phyloP scores from a whole-genome alignment of 257 asterid genomes.

The Fraxinus quadrangulata region DNA sequence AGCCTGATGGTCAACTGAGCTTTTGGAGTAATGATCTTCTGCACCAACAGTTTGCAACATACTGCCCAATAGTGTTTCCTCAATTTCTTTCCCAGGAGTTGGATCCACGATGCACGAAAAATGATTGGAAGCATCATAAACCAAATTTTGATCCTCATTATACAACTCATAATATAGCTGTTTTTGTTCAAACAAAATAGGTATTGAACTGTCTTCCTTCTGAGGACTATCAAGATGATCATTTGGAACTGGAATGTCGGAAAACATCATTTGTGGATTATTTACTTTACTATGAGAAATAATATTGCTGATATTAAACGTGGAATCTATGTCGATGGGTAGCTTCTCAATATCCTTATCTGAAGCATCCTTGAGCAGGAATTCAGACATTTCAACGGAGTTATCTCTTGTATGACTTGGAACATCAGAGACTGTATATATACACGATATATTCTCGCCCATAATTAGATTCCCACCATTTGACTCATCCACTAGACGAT shows the following conservation, averaged over 20 bases:
- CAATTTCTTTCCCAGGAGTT: conserved; percentile 8
- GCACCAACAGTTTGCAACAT: conserved; percentile 26
- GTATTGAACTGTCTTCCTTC: conserved; percentile 17
- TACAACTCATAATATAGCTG: conserved; percentile 23
- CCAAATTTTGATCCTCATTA: conserved; percentile 27
- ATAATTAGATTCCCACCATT: conserved; percentile 10
- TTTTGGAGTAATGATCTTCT: conserved; percentile 30
- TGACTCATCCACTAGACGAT: conserved; percentile 33
- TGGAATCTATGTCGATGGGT: conserved; percentile 26
- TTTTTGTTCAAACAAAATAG: conserved; percentile 28
- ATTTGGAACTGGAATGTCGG: conserved; percentile 24
- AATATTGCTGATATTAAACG: conserved; percentile 15
- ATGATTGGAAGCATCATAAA: conserved; percentile 25
- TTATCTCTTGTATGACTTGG: conserved; percentile 28
- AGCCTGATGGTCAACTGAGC: conserved; percentile 29
- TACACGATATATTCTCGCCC: conserved; percentile 27
- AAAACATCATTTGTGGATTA: conserved; percentile 24
- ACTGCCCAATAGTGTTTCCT: conserved; percentile 27
- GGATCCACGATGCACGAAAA: conserved; percentile 15
- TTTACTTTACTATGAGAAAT: conserved; percentile 28
- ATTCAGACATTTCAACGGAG: conserved; percentile 30
- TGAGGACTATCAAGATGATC: conserved; percentile 29
- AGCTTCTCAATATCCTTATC: conserved; percentile 27
- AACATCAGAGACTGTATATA: conserved; percentile 33
- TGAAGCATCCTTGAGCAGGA: conserved; percentile 31